Percentiles rank a stretch among this genome's conserved stretches.
phyloP scores from a whole-genome alignment of 345 rosid species.

The Kernera saxatilis region DNA sequence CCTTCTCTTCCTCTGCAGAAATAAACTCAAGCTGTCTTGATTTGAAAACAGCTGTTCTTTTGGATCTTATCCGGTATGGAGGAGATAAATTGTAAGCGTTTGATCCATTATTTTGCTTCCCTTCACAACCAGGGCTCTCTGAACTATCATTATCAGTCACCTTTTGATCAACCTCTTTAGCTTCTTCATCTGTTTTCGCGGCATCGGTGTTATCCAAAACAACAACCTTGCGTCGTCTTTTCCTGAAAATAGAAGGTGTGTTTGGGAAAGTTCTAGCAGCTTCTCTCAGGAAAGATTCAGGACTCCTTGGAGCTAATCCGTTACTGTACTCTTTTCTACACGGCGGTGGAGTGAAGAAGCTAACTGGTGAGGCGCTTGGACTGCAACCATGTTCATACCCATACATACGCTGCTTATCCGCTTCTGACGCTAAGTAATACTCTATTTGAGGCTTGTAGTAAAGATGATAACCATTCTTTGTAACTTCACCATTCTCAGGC shows the following conservation, averaged over 20 bases:
- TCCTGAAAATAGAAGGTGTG: slow-evolving; percentile 88
- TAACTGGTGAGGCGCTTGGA: slow-evolving; percentile 51
- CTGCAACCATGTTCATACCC: slow-evolving; percentile 39
- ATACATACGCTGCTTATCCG: slow-evolving; percentile 33
- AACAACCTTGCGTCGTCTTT: slow-evolving; percentile 44
- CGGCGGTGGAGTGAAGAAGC: slow-evolving; percentile 87
- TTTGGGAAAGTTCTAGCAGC: slow-evolving; percentile 83
- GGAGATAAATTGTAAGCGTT: slow-evolving; percentile 76
- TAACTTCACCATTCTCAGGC: slow-evolving; percentile 31
- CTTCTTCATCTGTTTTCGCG: slow-evolving; percentile 26
- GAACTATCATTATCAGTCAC: slow-evolving; percentile 29
- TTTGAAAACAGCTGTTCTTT: slow-evolving; percentile 69
- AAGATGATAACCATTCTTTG: slow-evolving; percentile 32
- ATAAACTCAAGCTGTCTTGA: slow-evolving; percentile 88
- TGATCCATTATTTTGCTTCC: slow-evolving; percentile 28
- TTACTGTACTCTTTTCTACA: slow-evolving; percentile 39
- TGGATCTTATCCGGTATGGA: slow-evolving; percentile 78
- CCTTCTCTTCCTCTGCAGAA: slow-evolving; percentile 42
- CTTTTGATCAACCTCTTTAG: slow-evolving; percentile 32
- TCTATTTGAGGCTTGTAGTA: slow-evolving; percentile 49
- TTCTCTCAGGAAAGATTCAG: slow-evolving; percentile 62
- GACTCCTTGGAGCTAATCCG: slow-evolving; percentile 45
- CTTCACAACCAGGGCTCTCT: slow-evolving; percentile 39
- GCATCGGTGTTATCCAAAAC: slow-evolving; percentile 27
- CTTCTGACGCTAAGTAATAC: slow-evolving; percentile 29